Conservation (phyloP, 1,139 yeast genomes). For the Candida anutae region DNA sequence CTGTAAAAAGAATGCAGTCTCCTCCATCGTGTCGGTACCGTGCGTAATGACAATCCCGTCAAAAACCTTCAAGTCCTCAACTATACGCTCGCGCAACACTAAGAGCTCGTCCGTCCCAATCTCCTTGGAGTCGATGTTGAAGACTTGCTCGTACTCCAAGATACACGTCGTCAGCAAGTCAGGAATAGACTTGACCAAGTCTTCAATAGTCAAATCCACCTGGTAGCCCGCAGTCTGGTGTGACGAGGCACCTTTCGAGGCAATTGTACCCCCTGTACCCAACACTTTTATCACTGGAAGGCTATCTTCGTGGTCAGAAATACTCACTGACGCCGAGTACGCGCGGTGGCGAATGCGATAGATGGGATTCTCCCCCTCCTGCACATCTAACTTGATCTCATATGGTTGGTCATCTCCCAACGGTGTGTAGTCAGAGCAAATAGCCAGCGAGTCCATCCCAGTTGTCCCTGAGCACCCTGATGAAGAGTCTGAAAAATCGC, state of each 20-base stretch:
- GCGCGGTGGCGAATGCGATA: constrained; percentile 16
- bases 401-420: constrained; percentile 2
- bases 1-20: constrained; percentile 62
- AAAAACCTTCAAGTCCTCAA: constrained; percentile 36
- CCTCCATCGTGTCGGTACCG: constrained; percentile 69
- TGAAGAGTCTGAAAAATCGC: no score
- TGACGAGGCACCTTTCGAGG: constrained; percentile 50
- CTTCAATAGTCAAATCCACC: constrained; percentile 61
- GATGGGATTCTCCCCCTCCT: constrained; percentile 13
- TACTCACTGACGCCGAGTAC: constrained; percentile 12
- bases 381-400: constrained; percentile 13
- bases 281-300: constrained; percentile 47
- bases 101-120: constrained; percentile 37
- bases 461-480: no score
- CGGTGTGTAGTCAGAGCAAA: not conserved
- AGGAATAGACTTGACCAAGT: constrained; percentile 50
- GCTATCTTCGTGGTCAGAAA: constrained; percentile 6
- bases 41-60: constrained; percentile 61
- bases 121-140: constrained; percentile 61
- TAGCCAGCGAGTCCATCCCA: no score
- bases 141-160: constrained; percentile 56
- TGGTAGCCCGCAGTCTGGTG: constrained; percentile 62
- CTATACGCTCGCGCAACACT: constrained; percentile 31
- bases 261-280: constrained; percentile 73
- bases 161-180: constrained; percentile 52